Evolutionary conservation across 2,329 filamentous ascomycete species (phyloP).

Genomic region (Aspergillus spinulosporus): DNA sequence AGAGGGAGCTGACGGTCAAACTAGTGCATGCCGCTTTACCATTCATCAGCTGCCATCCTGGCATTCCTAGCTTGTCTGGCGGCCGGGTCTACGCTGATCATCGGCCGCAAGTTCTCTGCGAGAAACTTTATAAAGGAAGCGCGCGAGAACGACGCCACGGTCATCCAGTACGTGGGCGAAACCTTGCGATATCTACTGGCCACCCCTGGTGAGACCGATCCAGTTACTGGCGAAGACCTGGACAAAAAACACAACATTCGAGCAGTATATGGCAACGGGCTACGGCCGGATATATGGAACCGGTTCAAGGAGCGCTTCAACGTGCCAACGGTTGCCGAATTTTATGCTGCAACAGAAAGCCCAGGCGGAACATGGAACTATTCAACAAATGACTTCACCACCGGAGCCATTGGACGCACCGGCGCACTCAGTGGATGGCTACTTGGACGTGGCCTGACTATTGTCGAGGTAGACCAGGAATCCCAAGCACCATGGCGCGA

Average conservation of each 20-base stretch:
- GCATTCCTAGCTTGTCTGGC: constrained; percentile 64
- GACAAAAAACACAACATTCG: constrained; percentile 74
- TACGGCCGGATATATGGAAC: constrained; percentile 84
- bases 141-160: constrained; percentile 67
- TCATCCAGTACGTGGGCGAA: constrained; percentile 86
- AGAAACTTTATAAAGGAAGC: constrained; percentile 75
- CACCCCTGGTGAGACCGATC: constrained; percentile 62
- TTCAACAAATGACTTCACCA: constrained; percentile 68
- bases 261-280: constrained; percentile 77
- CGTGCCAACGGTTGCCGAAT: constrained; percentile 71
- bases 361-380: constrained; percentile 70
- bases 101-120: constrained; percentile 77
- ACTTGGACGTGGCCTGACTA: constrained; percentile 52
- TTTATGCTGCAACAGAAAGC: constrained; percentile 78
- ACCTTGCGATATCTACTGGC: constrained; percentile 79
- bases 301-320: constrained; percentile 78
- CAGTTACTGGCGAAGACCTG: constrained; percentile 64
- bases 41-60: constrained; percentile 73
- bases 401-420: constrained; percentile 75
- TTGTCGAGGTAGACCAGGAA: constrained; percentile 71
- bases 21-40: constrained; percentile 85
- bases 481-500: constrained; percentile 69
- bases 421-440: constrained; percentile 63
- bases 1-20: constrained; percentile 11
- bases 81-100: constrained; percentile 64